Conservation (phyloP, 2,329 filamentous ascomycete genomes). For the Blastomyces emzantsi region DNA sequence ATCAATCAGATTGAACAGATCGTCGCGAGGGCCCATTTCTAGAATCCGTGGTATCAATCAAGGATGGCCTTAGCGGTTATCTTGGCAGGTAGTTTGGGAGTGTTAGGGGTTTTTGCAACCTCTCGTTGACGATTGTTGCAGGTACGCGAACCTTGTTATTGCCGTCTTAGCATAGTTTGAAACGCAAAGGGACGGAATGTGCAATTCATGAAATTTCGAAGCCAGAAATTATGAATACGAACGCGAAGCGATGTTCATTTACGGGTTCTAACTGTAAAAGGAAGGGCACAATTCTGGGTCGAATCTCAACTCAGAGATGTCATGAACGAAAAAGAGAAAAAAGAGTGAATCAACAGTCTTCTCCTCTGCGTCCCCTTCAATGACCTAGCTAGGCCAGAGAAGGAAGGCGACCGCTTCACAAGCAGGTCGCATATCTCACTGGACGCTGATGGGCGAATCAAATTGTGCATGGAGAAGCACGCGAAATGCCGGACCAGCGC, state of each 20-base stretch:
- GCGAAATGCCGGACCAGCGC: no score
- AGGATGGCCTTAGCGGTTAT: not conserved
- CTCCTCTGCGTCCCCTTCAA: not conserved
- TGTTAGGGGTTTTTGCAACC: not conserved
- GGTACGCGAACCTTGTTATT: not conserved
- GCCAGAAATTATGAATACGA: not conserved
- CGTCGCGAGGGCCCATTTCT: not conserved
- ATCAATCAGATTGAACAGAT: not conserved
- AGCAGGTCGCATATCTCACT: not conserved
- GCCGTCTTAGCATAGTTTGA: not conserved
- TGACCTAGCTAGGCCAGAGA: not conserved
- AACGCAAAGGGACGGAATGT: not conserved
- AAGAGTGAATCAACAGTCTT: not conserved
- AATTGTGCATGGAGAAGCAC: not conserved
- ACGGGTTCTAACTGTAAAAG: not conserved
- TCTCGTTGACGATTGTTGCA: not conserved
- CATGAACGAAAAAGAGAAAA: not conserved
- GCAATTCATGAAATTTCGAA: not conserved
- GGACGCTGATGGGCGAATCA: not conserved
- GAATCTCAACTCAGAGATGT: not conserved
- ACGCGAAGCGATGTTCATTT: not conserved
- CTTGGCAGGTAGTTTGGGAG: not conserved
- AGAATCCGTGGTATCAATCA: not conserved
- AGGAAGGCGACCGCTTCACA: not conserved
- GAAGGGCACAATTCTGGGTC: not conserved